These are phyloP conservation scores for Boletus rubroflammeus DNA, from an alignment of 768 basidiomycete species.

Conservation along the genomic window DNA sequence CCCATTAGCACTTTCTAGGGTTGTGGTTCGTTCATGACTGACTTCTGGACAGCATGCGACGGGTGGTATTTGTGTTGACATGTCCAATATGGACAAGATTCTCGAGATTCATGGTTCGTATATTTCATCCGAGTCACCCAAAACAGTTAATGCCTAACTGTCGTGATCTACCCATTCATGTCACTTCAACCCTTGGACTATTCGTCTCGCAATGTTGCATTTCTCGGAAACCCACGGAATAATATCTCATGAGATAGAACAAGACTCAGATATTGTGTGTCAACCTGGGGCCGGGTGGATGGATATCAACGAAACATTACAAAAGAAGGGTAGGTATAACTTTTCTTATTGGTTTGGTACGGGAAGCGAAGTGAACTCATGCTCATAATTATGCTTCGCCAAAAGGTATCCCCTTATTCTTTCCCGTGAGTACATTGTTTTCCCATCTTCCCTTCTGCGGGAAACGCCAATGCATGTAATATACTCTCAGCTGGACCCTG, in stretches of 20 bases:
- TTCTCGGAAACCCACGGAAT: background rate
- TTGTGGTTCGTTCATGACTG: background rate
- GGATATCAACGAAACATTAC: conserved; percentile 65
- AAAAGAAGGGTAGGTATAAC: conserved; percentile 46
- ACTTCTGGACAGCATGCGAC: conserved; percentile 13
- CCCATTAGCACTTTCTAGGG: background rate
- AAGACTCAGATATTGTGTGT: conserved; percentile 68
- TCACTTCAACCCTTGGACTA: background rate
- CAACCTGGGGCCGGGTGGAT: conserved; percentile 73
- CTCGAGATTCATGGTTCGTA: conserved; percentile 64
- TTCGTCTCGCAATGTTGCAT: background rate
- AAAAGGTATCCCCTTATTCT: conserved; percentile 75
- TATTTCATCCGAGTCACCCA: background rate
- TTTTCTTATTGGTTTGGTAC: background rate
- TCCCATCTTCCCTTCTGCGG: background rate
- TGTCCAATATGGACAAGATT: conserved; percentile 77
- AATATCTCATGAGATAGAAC: conserved; percentile 38
- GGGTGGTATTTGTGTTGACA: conserved; percentile 77
- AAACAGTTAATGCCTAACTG: background rate
- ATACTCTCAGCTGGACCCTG: conserved; percentile 61
- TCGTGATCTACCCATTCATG: background rate
- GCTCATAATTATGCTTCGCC: background rate
- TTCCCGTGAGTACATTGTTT: conserved; percentile 51
- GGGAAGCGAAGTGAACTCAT: background rate
- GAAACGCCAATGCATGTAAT: background rate